A percentile compares a stretch with the other conserved stretches of the same genome.
Conservation (phyloP, 345 rosid species). For the Jatropha curcas region DNA sequence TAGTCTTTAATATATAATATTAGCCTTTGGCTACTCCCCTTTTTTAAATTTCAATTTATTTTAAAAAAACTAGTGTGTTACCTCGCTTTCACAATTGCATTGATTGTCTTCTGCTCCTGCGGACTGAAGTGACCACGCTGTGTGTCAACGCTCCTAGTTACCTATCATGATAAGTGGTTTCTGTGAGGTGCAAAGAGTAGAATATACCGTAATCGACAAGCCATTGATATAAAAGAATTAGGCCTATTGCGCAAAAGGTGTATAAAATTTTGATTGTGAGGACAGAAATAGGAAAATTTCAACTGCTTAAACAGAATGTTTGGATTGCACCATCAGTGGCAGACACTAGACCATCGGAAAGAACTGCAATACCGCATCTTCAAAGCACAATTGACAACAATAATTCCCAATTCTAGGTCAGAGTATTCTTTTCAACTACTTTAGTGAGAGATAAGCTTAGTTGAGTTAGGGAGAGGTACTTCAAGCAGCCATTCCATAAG, state of each 20-base stretch:
- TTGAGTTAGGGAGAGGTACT: not conserved
- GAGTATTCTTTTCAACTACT: not conserved
- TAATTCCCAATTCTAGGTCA: not conserved
- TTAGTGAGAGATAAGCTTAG: not conserved
- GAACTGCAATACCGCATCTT: constrained; percentile 1
- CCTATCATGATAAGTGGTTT: constrained; percentile 39
- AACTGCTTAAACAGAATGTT: not conserved
- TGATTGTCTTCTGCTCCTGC: constrained; percentile 88
- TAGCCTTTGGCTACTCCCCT: not conserved
- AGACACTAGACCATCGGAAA: not conserved
- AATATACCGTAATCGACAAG: not conserved
- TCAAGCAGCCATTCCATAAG: not conserved
- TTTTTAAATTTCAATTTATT: too few species aligned
- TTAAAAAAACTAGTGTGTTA: constrained; percentile 13
- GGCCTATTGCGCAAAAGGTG: not conserved
- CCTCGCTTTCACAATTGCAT: constrained; percentile 96
- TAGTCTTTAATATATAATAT: not conserved
- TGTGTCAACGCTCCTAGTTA: constrained; percentile 88
- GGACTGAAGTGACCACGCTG: constrained; percentile 72
- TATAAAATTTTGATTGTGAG: not conserved
- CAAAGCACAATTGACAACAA: not conserved
- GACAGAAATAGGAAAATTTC: not conserved
- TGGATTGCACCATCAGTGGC: not conserved
- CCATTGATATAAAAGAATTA: not conserved
- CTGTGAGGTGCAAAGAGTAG: not conserved